Base-by-base conservation (phyloP, 371 early-diverging fungal genomes). In the Mucor irregularis region DNA sequence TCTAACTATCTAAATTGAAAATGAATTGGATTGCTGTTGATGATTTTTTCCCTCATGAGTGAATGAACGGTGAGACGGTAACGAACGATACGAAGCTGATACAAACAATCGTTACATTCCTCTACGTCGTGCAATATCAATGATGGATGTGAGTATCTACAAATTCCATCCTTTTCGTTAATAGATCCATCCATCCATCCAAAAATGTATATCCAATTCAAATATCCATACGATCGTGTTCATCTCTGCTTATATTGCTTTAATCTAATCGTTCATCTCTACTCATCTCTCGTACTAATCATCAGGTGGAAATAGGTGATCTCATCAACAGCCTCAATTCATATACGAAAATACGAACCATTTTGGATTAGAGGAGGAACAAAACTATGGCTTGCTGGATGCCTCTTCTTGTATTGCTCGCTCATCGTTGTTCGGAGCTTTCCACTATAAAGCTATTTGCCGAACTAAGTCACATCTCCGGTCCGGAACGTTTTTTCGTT, bases 301-400 rank as follows among this genome's bases (percentile, higher is more conserved):
- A 6, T 33, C 8, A 31, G 19, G 26, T 44, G 26, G 26, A 44
- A 1, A 14, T 5, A n/a, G 26, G 45, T 28, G 29, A 31, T 10
- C 10, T 45, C 30, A 46, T 29, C 10, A 13, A 22, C n/a, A 13
- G 14, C 10, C 34, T 48, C n/a, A n/a, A n/a, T 42, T 29, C 29
- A 54, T 46, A 44, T 25, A 33, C 9, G 55, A 44, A 39, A 25
- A 49, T 61, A 62, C 58, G 52, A 52, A 62, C 58, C 63, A 62
- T 62, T 53, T 62, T 62, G 47, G 63, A 62, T 56, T 57, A 62
- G 63, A 62, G 58, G 58, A 57, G 53, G 63, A 62, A 62, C 47
- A 53, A 49, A 56, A 43, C 40, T 14, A 43, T 34, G 33, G 57
- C 49, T 26, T 35, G 34, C 42, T 30, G 24, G 19, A 33, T 33